Conservation (phyloP, 768 basidiomycete genomes). For the Naganishia antarctica region DNA sequence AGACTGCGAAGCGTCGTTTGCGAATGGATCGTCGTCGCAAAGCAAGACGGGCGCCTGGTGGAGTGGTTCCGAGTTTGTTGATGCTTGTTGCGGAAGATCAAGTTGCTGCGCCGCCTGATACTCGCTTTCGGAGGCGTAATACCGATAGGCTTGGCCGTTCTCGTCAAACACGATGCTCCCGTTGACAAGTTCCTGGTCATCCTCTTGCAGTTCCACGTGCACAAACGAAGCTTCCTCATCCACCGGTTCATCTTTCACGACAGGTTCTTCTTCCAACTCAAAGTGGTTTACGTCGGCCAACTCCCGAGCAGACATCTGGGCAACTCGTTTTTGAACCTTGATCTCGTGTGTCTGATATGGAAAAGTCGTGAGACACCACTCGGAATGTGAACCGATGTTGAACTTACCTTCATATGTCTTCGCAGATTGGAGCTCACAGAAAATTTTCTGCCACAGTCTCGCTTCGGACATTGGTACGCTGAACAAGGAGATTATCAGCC, state of each 20-base stretch:
- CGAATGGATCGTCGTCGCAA: no score
- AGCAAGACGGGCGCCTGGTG: no score
- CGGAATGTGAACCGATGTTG: neutral
- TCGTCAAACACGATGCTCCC: slow-evolving; percentile 17
- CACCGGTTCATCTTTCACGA: neutral
- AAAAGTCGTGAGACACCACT: neutral
- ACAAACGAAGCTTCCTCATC: neutral
- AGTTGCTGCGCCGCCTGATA: slow-evolving; percentile 5
- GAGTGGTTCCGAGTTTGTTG: neutral
- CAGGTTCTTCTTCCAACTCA: neutral
- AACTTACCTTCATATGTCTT: slow-evolving; percentile 40
- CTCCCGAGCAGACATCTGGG: neutral
- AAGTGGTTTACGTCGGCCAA: neutral
- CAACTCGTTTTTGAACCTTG: slow-evolving; percentile 1
- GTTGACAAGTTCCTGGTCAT: slow-evolving; percentile 4
- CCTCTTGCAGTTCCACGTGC: neutral
- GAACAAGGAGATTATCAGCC: neutral
- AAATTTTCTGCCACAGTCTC: slow-evolving; percentile 40
- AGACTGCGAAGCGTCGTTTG: no score
- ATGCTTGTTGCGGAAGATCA: no score
- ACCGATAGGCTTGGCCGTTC: slow-evolving; percentile 5
- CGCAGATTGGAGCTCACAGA: slow-evolving; percentile 44
- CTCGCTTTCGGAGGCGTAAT: slow-evolving; percentile 5
- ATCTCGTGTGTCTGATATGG: neutral
- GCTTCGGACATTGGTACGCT: slow-evolving; percentile 23